These are phyloP conservation scores for Hyparrhenia diplandra DNA, from an alignment of 176 grass and related monocot species.

Conservation along the genomic window DNA sequence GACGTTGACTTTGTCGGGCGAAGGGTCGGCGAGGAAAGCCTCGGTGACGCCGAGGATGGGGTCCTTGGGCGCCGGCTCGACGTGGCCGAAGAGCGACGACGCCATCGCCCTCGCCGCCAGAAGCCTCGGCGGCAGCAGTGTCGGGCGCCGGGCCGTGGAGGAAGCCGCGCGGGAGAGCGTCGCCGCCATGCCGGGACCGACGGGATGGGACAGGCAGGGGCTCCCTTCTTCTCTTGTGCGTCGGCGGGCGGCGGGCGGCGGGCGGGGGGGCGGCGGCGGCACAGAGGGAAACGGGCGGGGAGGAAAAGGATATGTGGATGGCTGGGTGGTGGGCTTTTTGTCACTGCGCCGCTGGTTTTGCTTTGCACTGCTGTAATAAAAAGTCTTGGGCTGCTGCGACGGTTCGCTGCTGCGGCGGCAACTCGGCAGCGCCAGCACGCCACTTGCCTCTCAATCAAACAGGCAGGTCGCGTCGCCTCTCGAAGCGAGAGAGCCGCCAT, in stretches of 20 bases:
- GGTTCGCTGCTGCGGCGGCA: background rate
- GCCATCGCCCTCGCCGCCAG: conserved; percentile 53
- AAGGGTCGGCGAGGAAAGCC: conserved; percentile 88
- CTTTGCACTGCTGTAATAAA: background rate
- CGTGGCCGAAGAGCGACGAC: conserved; percentile 76
- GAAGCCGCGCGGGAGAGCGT: conserved; percentile 28
- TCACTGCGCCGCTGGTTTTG: background rate
- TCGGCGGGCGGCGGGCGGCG: background rate
- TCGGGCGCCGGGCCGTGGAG: conserved; percentile 18
- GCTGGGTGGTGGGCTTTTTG: background rate
- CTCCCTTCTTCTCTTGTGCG: too few species aligned
- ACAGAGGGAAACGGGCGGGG: background rate
- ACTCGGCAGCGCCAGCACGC: background rate
- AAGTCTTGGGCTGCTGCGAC: background rate
- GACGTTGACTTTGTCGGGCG: conserved; percentile 81
- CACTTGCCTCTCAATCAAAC: background rate
- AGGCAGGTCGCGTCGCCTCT: too few species aligned
- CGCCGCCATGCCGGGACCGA: conserved; percentile 39
- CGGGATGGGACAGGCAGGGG: background rate
- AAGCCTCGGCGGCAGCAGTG: background rate
- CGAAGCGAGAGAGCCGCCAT: too few species aligned
- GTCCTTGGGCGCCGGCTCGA: conserved; percentile 92
- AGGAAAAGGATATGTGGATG: background rate
- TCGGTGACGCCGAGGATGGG: conserved; percentile 97
- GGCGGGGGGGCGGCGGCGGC: background rate